A percentile compares a stretch with the other conserved stretches of the same genome.
phyloP scores from a whole-genome alignment of 108 stramenopile genomes.

The Pseudonitzschia multiseries region DNA sequence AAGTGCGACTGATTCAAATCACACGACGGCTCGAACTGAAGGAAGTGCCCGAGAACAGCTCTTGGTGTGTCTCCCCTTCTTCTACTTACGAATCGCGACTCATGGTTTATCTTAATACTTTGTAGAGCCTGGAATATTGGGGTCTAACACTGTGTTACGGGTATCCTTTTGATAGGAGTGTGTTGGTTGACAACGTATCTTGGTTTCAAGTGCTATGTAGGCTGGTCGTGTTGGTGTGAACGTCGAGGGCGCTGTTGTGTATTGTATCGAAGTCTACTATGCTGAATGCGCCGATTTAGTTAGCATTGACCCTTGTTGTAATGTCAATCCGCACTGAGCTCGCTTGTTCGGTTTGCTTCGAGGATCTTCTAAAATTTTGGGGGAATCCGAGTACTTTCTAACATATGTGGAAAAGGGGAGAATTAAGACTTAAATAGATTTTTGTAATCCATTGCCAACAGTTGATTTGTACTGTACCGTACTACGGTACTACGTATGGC shows the following conservation, averaged over 20 bases:
- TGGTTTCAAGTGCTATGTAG: neutral
- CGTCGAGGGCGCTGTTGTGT: too few species aligned
- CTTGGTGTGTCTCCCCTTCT: neutral
- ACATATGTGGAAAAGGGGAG: neutral
- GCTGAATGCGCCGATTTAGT: neutral
- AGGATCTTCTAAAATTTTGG: slow-evolving; percentile 11
- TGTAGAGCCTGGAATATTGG: neutral
- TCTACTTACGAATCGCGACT: slow-evolving; percentile 78
- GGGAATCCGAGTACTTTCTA: neutral
- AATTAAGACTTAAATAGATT: too few species aligned
- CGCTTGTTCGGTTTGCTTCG: slow-evolving; percentile 18
- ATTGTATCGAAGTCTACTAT: neutral
- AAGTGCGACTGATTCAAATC: neutral
- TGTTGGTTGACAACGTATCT: neutral
- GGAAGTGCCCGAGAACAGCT: neutral
- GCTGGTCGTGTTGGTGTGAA: neutral
- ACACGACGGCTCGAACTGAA: neutral
- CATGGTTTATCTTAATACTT: slow-evolving; percentile 37
- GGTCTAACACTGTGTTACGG: neutral
- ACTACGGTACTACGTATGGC: too few species aligned
- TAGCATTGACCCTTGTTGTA: neutral
- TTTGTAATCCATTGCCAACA: too few species aligned
- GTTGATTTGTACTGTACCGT: too few species aligned
- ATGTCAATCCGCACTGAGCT: neutral
- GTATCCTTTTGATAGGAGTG: neutral